Base-by-base conservation (phyloP, 1,284 basidiomycete genomes). In the Fomitiporia mediterranea region DNA sequence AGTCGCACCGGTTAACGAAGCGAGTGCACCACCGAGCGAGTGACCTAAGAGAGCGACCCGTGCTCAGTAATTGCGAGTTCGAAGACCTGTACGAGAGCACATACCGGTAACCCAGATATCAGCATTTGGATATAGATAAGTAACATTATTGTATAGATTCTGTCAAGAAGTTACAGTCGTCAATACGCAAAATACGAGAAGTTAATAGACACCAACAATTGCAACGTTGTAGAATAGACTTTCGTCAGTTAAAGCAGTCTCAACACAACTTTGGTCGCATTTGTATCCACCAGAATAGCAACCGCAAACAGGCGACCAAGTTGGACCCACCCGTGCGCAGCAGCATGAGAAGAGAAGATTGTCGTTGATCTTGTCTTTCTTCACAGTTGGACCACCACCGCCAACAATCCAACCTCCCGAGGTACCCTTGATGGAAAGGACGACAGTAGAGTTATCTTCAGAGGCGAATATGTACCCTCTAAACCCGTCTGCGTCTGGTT, bases 321-420 rank as follows among this genome's bases (percentile, higher is more conserved):
- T 88, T 59, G 89, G 86, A 55, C 88, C 89, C 17, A 95, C 89
- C 15, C 87, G 77, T 1, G 91, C 91, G 65, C 92, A 95, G 69
- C 93, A 95, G 71, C 93, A 95, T 0, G 90, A 93, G 72, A 94
- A 94, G 21, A 95, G 71, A 35, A 92, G 72, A 64, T 96, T 96
- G 68, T 94, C 93, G 65, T 94, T 95, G 44, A 86, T 72, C 73
- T 92, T 94, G 74, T 95, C 93, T 63, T 76, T 81, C 60, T 70
- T 72, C 51, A 73, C 74, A 3, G 81, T 82, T 5, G 82, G 79
- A 2, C 81, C 70, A 8, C 78, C 78, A 3, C 54, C 58, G 2
- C 58, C 58, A 38, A 55, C 55, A 11, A 83, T 67, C 55, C 40
- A 79, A 62, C 34, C 77, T 74, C 79, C 79, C 7, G 78, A 80